These are phyloP conservation scores for Buddleja alternifolia DNA, from an alignment of 257 asterid genomes.

Conservation along the genomic window DNA sequence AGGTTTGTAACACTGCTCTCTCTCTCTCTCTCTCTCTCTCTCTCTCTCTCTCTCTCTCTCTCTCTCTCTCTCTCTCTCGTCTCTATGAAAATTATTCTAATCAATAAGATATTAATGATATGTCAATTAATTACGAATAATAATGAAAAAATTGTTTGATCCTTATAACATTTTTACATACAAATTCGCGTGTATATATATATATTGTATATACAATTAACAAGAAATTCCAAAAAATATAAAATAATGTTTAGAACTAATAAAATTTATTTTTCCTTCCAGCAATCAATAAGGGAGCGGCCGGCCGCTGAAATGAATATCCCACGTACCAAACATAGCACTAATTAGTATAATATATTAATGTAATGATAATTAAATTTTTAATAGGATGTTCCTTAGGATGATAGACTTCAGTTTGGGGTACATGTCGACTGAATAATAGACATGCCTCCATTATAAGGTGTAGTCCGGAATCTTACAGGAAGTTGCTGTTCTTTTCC, in stretches of 20 bases:
- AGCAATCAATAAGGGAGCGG: background rate
- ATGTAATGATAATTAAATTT: background rate
- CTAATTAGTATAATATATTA: background rate
- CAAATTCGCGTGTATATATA: background rate
- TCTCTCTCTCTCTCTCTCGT: too few species aligned
- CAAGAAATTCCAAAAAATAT: too few species aligned
- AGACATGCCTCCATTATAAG: slow-evolving; percentile 76
- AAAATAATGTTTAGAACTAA: background rate
- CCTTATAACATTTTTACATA: background rate
- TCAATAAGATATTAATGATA: background rate
- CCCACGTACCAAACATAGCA: slow-evolving; percentile 12
- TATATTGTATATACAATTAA: background rate
- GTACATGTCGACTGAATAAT: slow-evolving; percentile 67
- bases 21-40: slow-evolving; percentile 7
- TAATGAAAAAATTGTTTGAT: background rate
- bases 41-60: too few species aligned
- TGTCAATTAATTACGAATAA: slow-evolving; percentile 13
- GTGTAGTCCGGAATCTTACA: slow-evolving; percentile 40
- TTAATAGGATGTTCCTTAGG: slow-evolving; percentile 11
- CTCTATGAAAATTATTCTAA: too few species aligned
- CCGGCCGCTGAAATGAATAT: too few species aligned
- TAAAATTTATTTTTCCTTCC: background rate
- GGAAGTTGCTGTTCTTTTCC: slow-evolving; percentile 21
- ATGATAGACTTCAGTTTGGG: slow-evolving; percentile 53
- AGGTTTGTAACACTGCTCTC: slow-evolving; percentile 43